A percentile compares a stretch with the other conserved stretches of the same genome.
phyloP scores from a whole-genome alignment of 2,329 filamentous ascomycete species.

The Penicillium crustosum region DNA sequence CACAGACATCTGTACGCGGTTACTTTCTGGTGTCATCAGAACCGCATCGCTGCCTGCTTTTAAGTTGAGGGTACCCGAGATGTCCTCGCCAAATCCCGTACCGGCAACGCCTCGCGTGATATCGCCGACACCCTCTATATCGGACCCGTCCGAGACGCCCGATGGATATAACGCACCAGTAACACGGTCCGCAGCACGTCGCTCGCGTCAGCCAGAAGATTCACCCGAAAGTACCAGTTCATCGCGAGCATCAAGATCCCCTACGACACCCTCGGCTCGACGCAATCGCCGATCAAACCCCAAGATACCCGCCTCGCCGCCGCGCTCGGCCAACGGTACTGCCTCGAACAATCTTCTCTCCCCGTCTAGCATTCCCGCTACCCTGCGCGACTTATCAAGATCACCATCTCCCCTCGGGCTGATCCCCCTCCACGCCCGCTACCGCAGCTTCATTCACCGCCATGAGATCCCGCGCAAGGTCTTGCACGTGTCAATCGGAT shows the following conservation, averaged over 20 bases:
- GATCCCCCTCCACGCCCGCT: constrained; percentile 92
- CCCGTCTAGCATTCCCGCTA: constrained; percentile 56
- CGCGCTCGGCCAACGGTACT: constrained; percentile 37
- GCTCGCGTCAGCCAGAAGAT: constrained; percentile 53
- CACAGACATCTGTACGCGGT: constrained; percentile 17
- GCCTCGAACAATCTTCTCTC: constrained; percentile 41
- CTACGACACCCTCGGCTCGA: constrained; percentile 15
- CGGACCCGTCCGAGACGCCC: constrained; percentile 48
- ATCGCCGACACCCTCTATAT: constrained; percentile 77
- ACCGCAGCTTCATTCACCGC: constrained; percentile 87
- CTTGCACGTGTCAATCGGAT: constrained; percentile 94
- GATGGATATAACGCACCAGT: constrained; percentile 70
- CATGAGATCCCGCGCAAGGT: constrained; percentile 95
- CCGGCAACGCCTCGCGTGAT: constrained; percentile 84
- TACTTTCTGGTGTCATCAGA: constrained; percentile 29
- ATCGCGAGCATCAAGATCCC: constrained; percentile 52
- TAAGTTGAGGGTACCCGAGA: constrained; percentile 37
- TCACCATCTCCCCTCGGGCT: constrained; percentile 90
- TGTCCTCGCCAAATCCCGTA: constrained; percentile 55
- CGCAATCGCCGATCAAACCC: constrained; percentile 42
- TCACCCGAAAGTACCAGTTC: constrained; percentile 43
- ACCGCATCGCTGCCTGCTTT: constrained; percentile 51
- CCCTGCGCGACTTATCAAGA: constrained; percentile 85
- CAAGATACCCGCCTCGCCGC: constrained; percentile 42
- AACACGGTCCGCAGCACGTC: constrained; percentile 69